Base-by-base conservation (phyloP, 176 grass and related monocot genomes). In the Poa annua region DNA sequence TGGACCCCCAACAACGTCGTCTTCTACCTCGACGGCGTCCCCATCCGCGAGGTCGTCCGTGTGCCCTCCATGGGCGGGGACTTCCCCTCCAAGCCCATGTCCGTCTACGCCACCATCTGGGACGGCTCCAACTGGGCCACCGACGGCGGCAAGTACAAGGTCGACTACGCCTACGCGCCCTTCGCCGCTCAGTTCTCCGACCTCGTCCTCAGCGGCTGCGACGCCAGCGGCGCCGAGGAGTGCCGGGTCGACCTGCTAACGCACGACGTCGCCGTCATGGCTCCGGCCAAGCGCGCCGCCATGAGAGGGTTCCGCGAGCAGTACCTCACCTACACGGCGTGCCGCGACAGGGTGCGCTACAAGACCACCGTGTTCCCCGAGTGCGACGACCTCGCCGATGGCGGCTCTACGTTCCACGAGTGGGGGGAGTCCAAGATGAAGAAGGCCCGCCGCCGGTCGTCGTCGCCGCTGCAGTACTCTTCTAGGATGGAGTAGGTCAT, bases 41-140 rank as follows among this genome's bases (percentile, higher is more conserved):
- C 96, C 19, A 88, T 98, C 79, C 88, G 95, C 52, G 92, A 98
- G 82, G 84, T 89, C 8, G 81, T 91, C 16, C 75, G 95, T 19
- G 86, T 51, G 2, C 57, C 84, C 3, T 80, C 49, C 26, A 92
- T 97, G 84, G 88, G 83, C 49, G 90, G 82, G 70, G 96, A 98
- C 52, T 98, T 84, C 78, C 96, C 96, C 1, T 53, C 80, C 51
- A 98, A 98, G 87, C 96, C 92, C 74, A 98, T 98, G 96, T 95
- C 89, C 60, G 86, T 95, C 17, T 98, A 98, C 64, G 95, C 92
- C 65, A 98, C 95, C 79, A 90, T 98, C 70, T 98, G 92, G 96
- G 96, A 98, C 75, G 96, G 92, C 22, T 95, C 92, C 11, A 62
- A 83, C 35, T 97, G 95, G 95, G 95, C 95, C 14, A 97, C 95